Conservation (phyloP, 2,329 filamentous ascomycete species). For the Coniella vitis region DNA sequence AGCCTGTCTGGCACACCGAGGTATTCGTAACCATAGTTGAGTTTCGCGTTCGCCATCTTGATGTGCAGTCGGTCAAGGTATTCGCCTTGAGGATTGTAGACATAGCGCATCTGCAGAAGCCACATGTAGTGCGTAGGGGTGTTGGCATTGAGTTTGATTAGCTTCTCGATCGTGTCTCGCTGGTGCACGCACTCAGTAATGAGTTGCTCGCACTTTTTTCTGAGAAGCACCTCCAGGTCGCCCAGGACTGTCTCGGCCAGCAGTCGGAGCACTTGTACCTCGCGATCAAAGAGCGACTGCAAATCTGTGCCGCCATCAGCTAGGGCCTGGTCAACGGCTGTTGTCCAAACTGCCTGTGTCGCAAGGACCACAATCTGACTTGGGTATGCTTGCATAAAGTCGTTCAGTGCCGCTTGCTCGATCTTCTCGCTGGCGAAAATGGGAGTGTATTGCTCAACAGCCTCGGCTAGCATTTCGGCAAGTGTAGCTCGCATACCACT, state of each 20-base stretch:
- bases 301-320: conserved; percentile 64
- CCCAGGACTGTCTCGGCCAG: conserved; percentile 85
- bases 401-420: conserved; percentile 61
- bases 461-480: conserved; percentile 82
- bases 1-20: conserved; percentile 93
- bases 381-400: conserved; percentile 79
- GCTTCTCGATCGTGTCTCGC: conserved; percentile 83
- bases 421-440: conserved; percentile 68
- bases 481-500: conserved; percentile 90
- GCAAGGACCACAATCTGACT: conserved; percentile 94
- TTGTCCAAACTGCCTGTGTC: conserved; percentile 91
- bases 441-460: conserved; percentile 72
- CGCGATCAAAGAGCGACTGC: conserved; percentile 66
- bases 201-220: conserved; percentile 96
- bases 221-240: conserved; percentile 76
- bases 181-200: conserved; percentile 99
- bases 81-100: conserved; percentile 77
- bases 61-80: conserved; percentile 76
- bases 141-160: conserved; percentile 68
- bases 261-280: conserved; percentile 77
- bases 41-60: conserved; percentile 92
- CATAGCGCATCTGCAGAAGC: conserved; percentile 95
- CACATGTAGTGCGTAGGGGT: conserved; percentile 80
- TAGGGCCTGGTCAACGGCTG: conserved; percentile 72
- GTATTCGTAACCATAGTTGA: conserved; percentile 97